These are phyloP conservation scores for Setaria italica DNA, from an alignment of 202 grass and related monocot species.

Conservation along the genomic window DNA sequence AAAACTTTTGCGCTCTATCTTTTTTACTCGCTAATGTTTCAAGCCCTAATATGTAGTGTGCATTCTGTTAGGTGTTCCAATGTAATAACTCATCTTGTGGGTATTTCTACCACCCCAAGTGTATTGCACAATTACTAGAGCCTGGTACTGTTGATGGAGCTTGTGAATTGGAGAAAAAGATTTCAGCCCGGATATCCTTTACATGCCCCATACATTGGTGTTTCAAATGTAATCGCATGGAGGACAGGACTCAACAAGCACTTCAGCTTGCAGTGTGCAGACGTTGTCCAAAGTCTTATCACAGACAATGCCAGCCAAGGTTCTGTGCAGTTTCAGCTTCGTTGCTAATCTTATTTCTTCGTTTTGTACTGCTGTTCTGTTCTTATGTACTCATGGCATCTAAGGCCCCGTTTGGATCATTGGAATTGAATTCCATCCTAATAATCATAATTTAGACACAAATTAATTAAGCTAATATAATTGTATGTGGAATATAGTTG, in stretches of 20 bases:
- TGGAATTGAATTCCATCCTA: too few relatives aligned
- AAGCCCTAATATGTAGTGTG: not conserved
- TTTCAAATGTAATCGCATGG: constrained; percentile 54
- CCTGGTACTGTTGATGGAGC: constrained; percentile 20
- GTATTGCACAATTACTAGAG: constrained; percentile 62
- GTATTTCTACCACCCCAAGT: constrained; percentile 79
- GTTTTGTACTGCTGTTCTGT: too few relatives aligned
- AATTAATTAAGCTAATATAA: too few relatives aligned
- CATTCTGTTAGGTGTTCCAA: constrained; percentile 55
- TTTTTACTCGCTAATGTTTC: too few relatives aligned
- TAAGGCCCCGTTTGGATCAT: too few relatives aligned
- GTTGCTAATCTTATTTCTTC: too few relatives aligned
- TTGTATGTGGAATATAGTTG: too few relatives aligned
- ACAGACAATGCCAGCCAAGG: constrained; percentile 74
- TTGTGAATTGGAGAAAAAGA: constrained; percentile 34
- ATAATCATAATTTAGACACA: too few relatives aligned
- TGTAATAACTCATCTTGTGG: constrained; percentile 77
- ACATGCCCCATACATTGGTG: constrained; percentile 77
- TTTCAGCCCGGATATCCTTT: constrained; percentile 59
- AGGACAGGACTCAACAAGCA: constrained; percentile 38
- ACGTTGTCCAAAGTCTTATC: constrained; percentile 75
- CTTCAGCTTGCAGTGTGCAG: constrained; percentile 63
- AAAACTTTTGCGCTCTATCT: too few relatives aligned
- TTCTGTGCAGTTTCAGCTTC: not conserved
- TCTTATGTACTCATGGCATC: too few relatives aligned